Evolutionary conservation across 176 grass and related monocot genomes (phyloP).

Genomic region (Oryza punctata): DNA sequence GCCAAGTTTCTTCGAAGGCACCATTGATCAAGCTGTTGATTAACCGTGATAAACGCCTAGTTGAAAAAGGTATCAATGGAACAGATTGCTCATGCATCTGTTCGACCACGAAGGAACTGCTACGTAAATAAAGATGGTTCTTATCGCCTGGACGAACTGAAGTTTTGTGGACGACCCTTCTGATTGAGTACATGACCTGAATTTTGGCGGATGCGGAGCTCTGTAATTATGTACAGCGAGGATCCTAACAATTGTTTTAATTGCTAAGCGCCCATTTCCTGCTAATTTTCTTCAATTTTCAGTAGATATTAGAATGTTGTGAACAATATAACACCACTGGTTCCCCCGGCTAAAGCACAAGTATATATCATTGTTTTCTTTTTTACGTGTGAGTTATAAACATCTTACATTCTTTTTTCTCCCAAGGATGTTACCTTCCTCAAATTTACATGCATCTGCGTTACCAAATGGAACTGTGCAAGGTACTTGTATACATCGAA

Average conservation of each 20-base stretch:
- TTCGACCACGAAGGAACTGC: conserved; percentile 44
- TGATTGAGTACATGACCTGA: neutral
- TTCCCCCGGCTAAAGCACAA: neutral
- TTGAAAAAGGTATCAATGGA: conserved; percentile 50
- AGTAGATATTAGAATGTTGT: conserved; percentile 33
- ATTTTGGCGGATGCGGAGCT: conserved; percentile 29
- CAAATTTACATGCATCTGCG: too few species aligned
- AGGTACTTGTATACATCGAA: too few species aligned
- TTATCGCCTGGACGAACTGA: neutral
- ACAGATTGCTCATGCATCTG: conserved; percentile 84
- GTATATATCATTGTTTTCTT: neutral
- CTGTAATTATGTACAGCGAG: conserved; percentile 14
- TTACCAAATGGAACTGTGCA: too few species aligned
- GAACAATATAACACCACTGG: neutral
- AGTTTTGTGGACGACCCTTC: neutral
- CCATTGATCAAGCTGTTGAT: conserved; percentile 83
- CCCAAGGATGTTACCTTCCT: too few species aligned
- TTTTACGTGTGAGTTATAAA: neutral
- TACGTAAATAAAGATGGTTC: conserved; percentile 32
- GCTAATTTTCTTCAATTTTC: conserved; percentile 28
- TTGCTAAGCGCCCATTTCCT: conserved; percentile 11
- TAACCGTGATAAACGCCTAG: conserved; percentile 78
- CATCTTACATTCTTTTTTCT: too few species aligned
- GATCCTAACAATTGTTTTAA: neutral
- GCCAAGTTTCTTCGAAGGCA: conserved; percentile 80